These are phyloP conservation scores for Cyberlindnera suaveolens DNA, from an alignment of 805 yeast species.

Conservation along the genomic window DNA sequence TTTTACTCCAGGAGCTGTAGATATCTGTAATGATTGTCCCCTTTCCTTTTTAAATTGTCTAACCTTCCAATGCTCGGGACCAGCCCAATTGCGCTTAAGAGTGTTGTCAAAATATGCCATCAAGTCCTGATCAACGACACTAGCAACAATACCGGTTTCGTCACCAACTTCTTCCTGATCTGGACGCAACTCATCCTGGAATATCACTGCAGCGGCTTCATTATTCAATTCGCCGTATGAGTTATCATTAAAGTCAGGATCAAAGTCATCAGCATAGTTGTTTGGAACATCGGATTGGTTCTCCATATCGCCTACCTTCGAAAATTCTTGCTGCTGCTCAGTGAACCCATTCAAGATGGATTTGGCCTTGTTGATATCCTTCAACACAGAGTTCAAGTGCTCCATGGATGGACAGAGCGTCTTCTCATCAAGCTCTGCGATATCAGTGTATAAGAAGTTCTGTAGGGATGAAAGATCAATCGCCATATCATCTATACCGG, in stretches of 20 bases:
- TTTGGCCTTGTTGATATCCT: conserved; percentile 33
- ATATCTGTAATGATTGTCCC: conserved; percentile 1
- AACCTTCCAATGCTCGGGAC: conserved; percentile 91
- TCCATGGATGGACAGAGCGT: conserved; percentile 68
- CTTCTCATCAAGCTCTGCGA: conserved; percentile 17
- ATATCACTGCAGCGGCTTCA: conserved; percentile 19
- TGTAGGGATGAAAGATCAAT: conserved; percentile 10
- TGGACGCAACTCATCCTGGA: conserved; percentile 14
- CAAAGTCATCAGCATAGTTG: conserved; percentile 18
- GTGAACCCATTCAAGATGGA: conserved; percentile 11
- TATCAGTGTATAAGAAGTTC: conserved; percentile 24
- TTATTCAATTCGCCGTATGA: conserved; percentile 20
- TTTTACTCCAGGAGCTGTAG: conserved; percentile 6
- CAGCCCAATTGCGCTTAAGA: conserved; percentile 74
- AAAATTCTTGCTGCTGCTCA: conserved; percentile 16
- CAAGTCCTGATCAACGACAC: conserved; percentile 50
- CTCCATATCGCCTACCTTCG: conserved; percentile 9
- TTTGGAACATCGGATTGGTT: conserved; percentile 20
- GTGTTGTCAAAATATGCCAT: conserved; percentile 79
- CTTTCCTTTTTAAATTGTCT: conserved; percentile 42
- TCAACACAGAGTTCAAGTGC: conserved; percentile 47
- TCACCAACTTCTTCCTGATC: conserved; percentile 13
- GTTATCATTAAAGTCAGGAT: conserved; percentile 13
- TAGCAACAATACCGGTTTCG: conserved; percentile 22
- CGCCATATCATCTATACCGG: conserved; percentile 10